phyloP scores from a whole-genome alignment of 2,329 filamentous ascomycete species.

The Monascus ruber region DNA sequence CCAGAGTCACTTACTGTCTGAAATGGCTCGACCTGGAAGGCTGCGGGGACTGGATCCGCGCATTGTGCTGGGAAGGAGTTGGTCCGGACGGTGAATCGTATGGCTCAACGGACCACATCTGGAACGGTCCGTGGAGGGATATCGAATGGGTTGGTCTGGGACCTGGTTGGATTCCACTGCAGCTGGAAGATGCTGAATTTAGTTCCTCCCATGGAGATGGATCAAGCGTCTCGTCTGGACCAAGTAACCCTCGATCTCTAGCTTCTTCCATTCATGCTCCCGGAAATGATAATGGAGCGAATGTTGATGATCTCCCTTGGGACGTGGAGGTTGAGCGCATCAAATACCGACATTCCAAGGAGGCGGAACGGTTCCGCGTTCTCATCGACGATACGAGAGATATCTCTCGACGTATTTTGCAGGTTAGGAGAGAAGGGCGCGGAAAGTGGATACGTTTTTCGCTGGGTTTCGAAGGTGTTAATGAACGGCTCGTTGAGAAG shows the following conservation, averaged over 20 bases:
- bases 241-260: conserved; percentile 5
- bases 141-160: conserved; percentile 31
- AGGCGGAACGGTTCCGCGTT: conserved; percentile 19
- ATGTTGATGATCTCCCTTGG: conserved; percentile 11
- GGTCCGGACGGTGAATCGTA: conserved; percentile 17
- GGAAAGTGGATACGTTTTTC: conserved; percentile 32
- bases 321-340: conserved; percentile 22
- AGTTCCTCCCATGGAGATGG: neutral
- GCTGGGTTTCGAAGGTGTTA: conserved; percentile 15
- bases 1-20: conserved; percentile 45
- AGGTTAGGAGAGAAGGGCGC: conserved; percentile 17
- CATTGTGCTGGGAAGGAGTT: conserved; percentile 35
- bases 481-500: conserved; percentile 7
- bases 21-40: conserved; percentile 53
- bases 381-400: conserved; percentile 15
- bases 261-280: conserved; percentile 15
- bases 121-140: conserved; percentile 36
- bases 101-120: conserved; percentile 27
- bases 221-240: neutral
- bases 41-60: conserved; percentile 44
- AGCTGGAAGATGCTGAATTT: neutral
- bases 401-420: conserved; percentile 21
- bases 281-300: neutral
- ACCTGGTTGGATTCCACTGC: conserved; percentile 29
- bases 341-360: conserved; percentile 19